phyloP scores from a whole-genome alignment of 2,329 filamentous ascomycete species.

The Lachnum nothofagi region DNA sequence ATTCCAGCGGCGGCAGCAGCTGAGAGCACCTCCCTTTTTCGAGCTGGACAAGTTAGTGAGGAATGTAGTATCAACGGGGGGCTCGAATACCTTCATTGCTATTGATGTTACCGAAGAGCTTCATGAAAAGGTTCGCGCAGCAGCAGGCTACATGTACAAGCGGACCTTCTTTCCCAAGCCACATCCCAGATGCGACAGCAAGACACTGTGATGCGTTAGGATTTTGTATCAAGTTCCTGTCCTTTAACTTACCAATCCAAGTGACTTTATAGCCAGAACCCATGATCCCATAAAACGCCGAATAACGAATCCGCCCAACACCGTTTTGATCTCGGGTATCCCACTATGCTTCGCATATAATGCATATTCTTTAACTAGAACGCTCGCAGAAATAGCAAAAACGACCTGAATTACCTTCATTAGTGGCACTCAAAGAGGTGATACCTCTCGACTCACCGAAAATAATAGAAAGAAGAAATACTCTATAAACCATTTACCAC shows the following conservation, averaged over 20 bases:
- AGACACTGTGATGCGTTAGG: constrained; percentile 58
- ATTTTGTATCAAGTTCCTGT: background rate
- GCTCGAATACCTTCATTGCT: constrained; percentile 82
- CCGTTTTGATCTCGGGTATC: constrained; percentile 96
- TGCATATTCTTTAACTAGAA: constrained; percentile 79
- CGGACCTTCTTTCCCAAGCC: constrained; percentile 94
- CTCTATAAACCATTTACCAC: constrained; percentile 74
- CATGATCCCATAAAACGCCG: constrained; percentile 77
- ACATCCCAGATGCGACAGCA: constrained; percentile 88
- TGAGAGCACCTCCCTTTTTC: constrained; percentile 88
- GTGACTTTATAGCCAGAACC: constrained; percentile 84
- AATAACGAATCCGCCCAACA: constrained; percentile 91
- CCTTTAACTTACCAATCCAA: constrained; percentile 64
- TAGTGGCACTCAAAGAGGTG: background rate
- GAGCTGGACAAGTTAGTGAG: constrained; percentile 60
- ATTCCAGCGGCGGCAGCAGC: constrained; percentile 70
- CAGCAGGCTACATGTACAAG: constrained; percentile 95
- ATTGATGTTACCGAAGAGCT: constrained; percentile 74
- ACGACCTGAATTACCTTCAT: constrained; percentile 49
- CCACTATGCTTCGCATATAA: constrained; percentile 89
- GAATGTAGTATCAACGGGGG: no score
- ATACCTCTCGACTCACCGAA: constrained; percentile 55
- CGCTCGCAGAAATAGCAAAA: constrained; percentile 71
- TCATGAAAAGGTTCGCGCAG: constrained; percentile 91
- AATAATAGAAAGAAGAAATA: constrained; percentile 84